Base-by-base conservation (phyloP, 1,139 yeast species). In the Pichia sorboxylosa region DNA sequence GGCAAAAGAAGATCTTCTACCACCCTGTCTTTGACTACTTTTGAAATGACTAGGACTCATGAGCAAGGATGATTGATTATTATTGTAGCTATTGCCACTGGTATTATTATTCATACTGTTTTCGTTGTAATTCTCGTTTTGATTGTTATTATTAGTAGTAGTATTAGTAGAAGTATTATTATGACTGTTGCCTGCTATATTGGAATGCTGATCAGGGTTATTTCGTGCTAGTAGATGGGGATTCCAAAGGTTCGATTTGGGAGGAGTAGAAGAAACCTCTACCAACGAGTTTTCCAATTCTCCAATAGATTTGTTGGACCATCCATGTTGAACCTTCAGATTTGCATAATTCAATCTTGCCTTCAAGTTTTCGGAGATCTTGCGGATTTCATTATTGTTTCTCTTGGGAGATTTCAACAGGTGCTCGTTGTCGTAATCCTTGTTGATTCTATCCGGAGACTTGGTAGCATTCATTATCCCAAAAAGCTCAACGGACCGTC, bases 341-440 rank as follows among this genome's bases (percentile, higher is more conserved):
- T 51, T 50, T 4, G 59, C 59, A 33, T 55, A 53, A 29, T 51
- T 53, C 21, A 55, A 45, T 30, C 58, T 37, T 6, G 58, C 49
- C 28, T 49, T 48, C 27, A 55, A 45, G 31, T 52, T 53, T 16
- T 52, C 54, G 4, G 56, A 49, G 13, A 55, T 50, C 36, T 52
- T 54, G 29, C 49, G 49, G 9, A 55, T 49, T 26, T 55, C 56
- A 14, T 39, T 40, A 26, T 49, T 51, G 29, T 51, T 49, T 36
- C 52, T 47, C 19, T 28, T 30, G 7, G 40, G 40, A 5, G 40
- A 37, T 27, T 35, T 37, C 2, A 37, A 24, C 16, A 37, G 26
- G 27, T 35, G 38, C 2, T 37, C 40, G 17, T 24, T 22, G 29
- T 35, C 36, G 14, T 35, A 37, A 15, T 35, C 40, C 31, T 28